These are phyloP conservation scores for Tilletia horrida DNA, from an alignment of 1,284 basidiomycete genomes.

Conservation along the genomic window DNA sequence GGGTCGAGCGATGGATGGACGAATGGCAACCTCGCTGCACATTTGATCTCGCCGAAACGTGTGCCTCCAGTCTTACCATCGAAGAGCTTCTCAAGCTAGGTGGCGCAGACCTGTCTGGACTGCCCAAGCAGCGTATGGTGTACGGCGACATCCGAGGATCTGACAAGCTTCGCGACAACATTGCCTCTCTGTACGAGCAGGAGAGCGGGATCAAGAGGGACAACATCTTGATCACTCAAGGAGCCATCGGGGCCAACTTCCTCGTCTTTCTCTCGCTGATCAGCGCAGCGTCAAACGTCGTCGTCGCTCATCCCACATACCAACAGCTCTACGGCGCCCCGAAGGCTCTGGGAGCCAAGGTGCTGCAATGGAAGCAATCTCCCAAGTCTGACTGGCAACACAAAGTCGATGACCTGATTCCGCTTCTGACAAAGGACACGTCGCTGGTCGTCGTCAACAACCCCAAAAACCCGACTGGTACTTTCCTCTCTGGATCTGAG, in stretches of 20 bases:
- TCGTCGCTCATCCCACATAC: slow-evolving; percentile 19
- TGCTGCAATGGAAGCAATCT: slow-evolving; percentile 13
- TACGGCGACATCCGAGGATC: slow-evolving; percentile 21
- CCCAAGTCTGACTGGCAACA: slow-evolving; percentile 19
- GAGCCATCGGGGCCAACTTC: slow-evolving; percentile 23
- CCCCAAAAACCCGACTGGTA: slow-evolving; percentile 23
- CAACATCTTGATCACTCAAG: slow-evolving; percentile 18
- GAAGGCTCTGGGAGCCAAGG: slow-evolving; percentile 21
- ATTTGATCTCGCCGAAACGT: slow-evolving; percentile 21
- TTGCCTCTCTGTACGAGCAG: slow-evolving; percentile 15
- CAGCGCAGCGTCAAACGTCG: slow-evolving; percentile 12
- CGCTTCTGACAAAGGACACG: slow-evolving; percentile 15
- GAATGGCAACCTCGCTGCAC: slow-evolving; percentile 17
- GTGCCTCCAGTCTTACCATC: slow-evolving; percentile 14
- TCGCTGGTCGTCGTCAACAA: slow-evolving; percentile 22
- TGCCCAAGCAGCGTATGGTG: background rate
- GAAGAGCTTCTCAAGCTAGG: slow-evolving; percentile 16
- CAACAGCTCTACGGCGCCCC: slow-evolving; percentile 20
- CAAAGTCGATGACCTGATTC: slow-evolving; percentile 10
- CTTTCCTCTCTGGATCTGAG: background rate
- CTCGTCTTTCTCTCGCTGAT: slow-evolving; percentile 19
- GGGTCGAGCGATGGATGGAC: slow-evolving; percentile 23
- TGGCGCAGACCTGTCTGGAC: slow-evolving; percentile 5
- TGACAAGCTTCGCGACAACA: slow-evolving; percentile 18
- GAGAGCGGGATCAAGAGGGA: slow-evolving; percentile 5